Conservation (phyloP, 1,284 basidiomycete genomes). For the Boletus semigastroideus region DNA sequence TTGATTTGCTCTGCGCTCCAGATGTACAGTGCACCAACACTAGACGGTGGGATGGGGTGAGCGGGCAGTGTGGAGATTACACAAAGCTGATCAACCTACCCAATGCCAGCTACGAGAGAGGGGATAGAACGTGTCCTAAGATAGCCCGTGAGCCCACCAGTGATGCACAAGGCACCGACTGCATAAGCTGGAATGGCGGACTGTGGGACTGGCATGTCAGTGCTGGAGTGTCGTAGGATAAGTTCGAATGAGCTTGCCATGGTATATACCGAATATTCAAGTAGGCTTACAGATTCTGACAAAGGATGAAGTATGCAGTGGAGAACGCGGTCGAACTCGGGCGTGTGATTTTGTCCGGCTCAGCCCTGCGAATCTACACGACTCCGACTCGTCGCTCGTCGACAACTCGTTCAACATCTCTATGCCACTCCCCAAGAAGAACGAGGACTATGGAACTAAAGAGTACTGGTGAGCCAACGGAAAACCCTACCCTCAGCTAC, state of each 20-base stretch:
- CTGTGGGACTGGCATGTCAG: slow-evolving; percentile 42
- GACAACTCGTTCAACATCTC: neutral
- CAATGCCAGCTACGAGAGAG: slow-evolving; percentile 77
- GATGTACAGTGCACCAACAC: slow-evolving; percentile 75
- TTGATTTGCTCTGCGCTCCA: slow-evolving; percentile 75
- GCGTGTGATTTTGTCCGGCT: too few species aligned
- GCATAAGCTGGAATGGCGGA: slow-evolving; percentile 80
- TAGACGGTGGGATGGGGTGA: slow-evolving; percentile 26
- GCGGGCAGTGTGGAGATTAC: neutral
- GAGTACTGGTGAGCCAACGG: slow-evolving; percentile 29
- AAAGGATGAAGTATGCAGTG: neutral
- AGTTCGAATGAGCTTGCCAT: slow-evolving; percentile 30
- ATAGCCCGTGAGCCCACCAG: slow-evolving; percentile 76
- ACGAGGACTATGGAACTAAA: slow-evolving; percentile 28
- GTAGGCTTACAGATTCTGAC: slow-evolving; percentile 23
- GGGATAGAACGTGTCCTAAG: slow-evolving; percentile 70
- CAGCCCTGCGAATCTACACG: too few species aligned
- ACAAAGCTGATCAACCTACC: slow-evolving; percentile 42
- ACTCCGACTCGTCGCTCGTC: neutral
- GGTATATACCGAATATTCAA: slow-evolving; percentile 18
- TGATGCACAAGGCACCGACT: slow-evolving; percentile 76
- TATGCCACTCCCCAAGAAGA: slow-evolving; percentile 23
- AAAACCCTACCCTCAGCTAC: neutral
- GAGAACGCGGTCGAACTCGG: neutral
- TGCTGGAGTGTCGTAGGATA: neutral